A percentile compares a stretch with the other conserved stretches of the same genome.
These are phyloP conservation scores for Myxozyma sirexii DNA, from an alignment of 805 yeast species.

Conservation along the genomic window DNA sequence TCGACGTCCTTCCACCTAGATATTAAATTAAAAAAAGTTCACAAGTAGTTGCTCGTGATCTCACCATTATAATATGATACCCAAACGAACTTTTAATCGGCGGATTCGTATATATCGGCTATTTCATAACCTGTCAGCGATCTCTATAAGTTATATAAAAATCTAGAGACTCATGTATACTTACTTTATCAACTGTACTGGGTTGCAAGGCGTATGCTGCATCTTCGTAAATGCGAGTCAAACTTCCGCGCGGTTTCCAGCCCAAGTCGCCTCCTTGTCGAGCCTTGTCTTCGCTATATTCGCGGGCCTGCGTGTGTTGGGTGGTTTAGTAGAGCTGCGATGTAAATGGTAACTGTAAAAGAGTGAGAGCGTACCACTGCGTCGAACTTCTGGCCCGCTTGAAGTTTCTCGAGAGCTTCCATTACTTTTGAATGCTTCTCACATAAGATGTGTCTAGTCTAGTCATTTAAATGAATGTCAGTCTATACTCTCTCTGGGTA, in stretches of 20 bases:
- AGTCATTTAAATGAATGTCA: not conserved
- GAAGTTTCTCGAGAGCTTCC: conserved; percentile 31
- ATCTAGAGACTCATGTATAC: not conserved
- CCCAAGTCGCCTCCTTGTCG: conserved; percentile 36
- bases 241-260: conserved; percentile 33
- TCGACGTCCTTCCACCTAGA: conserved; percentile 22
- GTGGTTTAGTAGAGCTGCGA: too few species aligned
- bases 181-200: conserved; percentile 30
- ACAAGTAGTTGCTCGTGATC: not conserved
- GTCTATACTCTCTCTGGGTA: not conserved
- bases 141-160: not conserved
- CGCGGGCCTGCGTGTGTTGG: conserved; percentile 21
- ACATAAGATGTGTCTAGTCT: conserved; percentile 33
- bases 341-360: not conserved
- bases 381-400: conserved; percentile 31
- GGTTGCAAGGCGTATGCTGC: conserved; percentile 34
- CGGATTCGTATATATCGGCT: conserved; percentile 31
- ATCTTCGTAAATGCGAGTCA: conserved; percentile 33
- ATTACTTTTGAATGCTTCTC: conserved; percentile 30
- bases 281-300: conserved; percentile 34
- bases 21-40: not conserved
- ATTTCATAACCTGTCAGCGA: not conserved
- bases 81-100: conserved; percentile 33
- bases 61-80: conserved; percentile 33
- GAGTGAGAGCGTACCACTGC: conserved; percentile 19